These are phyloP conservation scores for Dothistroma pini DNA, from an alignment of 2,329 filamentous ascomycete genomes.

Conservation along the genomic window DNA sequence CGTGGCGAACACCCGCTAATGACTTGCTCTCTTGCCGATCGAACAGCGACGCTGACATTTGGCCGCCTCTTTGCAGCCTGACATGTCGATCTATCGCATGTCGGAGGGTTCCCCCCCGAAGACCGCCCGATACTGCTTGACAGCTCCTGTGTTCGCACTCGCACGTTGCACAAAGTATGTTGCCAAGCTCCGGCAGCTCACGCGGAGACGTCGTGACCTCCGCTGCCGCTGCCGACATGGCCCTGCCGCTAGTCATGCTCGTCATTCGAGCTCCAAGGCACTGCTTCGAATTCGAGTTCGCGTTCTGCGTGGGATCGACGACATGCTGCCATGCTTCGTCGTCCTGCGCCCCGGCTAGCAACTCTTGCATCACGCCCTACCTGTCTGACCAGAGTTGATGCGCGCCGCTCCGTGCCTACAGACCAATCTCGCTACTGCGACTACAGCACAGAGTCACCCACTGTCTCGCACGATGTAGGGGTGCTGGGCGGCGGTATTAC, in stretches of 20 bases:
- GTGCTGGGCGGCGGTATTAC: slow-evolving; percentile 80
- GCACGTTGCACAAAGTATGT: neutral
- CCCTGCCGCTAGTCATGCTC: neutral
- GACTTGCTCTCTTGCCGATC: neutral
- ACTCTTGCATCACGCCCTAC: slow-evolving; percentile 1
- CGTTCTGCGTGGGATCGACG: neutral
- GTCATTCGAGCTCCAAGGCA: neutral
- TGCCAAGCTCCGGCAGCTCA: neutral
- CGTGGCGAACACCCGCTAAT: no score
- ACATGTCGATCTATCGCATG: neutral
- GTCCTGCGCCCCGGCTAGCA: slow-evolving; percentile 10
- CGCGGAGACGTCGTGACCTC: neutral
- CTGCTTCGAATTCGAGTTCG: neutral
- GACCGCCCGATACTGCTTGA: neutral
- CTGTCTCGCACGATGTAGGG: slow-evolving; percentile 50
- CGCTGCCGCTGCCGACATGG: neutral
- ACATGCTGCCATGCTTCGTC: slow-evolving; percentile 31
- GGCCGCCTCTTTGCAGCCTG: neutral
- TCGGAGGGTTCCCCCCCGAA: neutral
- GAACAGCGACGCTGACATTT: neutral
- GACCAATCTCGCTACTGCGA: slow-evolving; percentile 1
- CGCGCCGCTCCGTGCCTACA: neutral
- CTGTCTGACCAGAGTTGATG: neutral
- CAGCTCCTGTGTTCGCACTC: neutral
- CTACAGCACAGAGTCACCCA: slow-evolving; percentile 15